phyloP scores from a whole-genome alignment of 441 rosid genomes.

The Hura crepitans region DNA sequence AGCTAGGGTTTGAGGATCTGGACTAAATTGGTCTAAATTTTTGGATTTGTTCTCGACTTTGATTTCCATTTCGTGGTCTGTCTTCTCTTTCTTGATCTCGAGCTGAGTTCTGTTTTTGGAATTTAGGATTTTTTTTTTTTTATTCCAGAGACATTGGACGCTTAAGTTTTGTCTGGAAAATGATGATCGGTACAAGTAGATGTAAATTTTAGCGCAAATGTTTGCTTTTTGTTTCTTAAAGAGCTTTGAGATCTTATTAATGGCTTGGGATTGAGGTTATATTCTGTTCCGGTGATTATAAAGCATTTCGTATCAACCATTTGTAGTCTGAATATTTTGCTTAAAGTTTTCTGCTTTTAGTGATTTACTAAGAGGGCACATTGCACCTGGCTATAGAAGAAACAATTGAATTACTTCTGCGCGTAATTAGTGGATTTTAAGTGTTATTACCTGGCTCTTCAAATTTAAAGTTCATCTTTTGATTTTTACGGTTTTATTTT shows the following conservation, averaged over 20 bases:
- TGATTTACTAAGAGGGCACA: not conserved
- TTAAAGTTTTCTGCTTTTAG: not conserved
- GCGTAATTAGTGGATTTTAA: not conserved
- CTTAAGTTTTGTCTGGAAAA: not conserved
- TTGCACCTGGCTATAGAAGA: not conserved
- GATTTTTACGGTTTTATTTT: not conserved
- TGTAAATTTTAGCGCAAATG: not conserved
- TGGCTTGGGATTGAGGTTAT: not conserved
- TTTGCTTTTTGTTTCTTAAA: not conserved
- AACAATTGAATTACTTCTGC: not conserved
- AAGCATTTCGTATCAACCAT: not conserved
- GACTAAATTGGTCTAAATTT: not conserved
- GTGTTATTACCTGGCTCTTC: not conserved
- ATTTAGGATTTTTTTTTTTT: not conserved
- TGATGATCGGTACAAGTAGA: not conserved
- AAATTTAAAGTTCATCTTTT: not conserved
- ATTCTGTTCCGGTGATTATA: not conserved
- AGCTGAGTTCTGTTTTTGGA: constrained; percentile 3
- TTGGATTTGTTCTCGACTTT: not conserved
- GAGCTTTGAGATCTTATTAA: not conserved
- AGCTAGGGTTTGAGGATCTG: constrained; percentile 39
- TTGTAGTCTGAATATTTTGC: not conserved
- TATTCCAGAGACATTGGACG: not conserved
- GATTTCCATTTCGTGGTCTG: not conserved
- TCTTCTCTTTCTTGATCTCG: not conserved